Conservation (phyloP, 768 basidiomycete genomes). For the Tubosaeta sp. region DNA sequence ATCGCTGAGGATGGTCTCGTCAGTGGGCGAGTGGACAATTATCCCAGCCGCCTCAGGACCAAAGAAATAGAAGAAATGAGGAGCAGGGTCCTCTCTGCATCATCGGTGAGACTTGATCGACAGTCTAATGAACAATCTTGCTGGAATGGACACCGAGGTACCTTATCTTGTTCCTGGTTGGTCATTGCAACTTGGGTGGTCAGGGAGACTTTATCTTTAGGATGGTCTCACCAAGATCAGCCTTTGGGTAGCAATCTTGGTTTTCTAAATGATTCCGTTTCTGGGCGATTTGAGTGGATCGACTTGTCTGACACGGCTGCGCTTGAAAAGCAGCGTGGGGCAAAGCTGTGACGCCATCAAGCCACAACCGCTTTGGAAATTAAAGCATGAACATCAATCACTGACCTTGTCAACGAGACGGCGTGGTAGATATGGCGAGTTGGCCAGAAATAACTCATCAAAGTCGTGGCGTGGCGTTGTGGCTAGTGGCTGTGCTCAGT, state of each 20-base stretch:
- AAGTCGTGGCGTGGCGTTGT: too few species aligned
- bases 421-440: too few species aligned
- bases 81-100: constrained; percentile 51
- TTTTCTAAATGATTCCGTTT: constrained; percentile 73
- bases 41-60: constrained; percentile 80
- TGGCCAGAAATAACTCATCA: too few species aligned
- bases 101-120: neutral
- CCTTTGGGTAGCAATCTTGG: constrained; percentile 57
- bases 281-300: constrained; percentile 67
- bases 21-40: constrained; percentile 70
- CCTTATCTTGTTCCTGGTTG: constrained; percentile 45
- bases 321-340: too few species aligned
- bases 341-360: too few species aligned
- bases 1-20: constrained; percentile 53
- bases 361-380: too few species aligned
- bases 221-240: constrained; percentile 55
- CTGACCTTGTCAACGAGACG: too few species aligned
- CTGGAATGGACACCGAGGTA: constrained; percentile 85
- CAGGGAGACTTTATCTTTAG: constrained; percentile 27
- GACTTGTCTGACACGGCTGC: constrained; percentile 33
- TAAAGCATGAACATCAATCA: too few species aligned
- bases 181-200: neutral
- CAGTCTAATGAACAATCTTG: constrained; percentile 26
- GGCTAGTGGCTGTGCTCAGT: too few species aligned
- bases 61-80: constrained; percentile 58